Percentiles rank a stretch among this genome's conserved stretches.
Evolutionary conservation across 148 eudicot genomes (phyloP).

Genomic region (Chenopodium formosanum): DNA sequence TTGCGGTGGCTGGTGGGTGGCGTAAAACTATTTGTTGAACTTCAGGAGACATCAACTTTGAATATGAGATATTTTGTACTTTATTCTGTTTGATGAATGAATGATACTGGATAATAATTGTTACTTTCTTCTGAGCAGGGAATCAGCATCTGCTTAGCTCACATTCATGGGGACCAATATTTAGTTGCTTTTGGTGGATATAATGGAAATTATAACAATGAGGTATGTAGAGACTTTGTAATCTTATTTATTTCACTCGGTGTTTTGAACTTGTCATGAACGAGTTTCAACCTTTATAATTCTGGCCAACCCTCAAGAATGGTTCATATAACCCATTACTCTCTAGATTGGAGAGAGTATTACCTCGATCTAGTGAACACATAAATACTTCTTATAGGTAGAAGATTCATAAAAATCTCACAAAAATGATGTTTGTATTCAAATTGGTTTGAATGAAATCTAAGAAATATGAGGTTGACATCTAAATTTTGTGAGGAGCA

Average conservation of each 20-base stretch:
- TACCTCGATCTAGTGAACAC: background rate
- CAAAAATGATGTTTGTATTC: background rate
- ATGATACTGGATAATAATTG: background rate
- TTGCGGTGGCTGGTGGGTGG: background rate
- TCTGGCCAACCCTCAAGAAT: background rate
- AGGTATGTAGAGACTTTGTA: constrained; percentile 47
- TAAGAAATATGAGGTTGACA: background rate
- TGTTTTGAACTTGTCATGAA: constrained; percentile 1
- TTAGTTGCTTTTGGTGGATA: constrained; percentile 96
- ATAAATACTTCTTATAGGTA: background rate
- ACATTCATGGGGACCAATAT: constrained; percentile 53
- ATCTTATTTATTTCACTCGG: background rate
- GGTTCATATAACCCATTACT: background rate
- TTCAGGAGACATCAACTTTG: background rate
- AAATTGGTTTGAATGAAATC: too few species aligned
- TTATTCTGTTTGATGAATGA: background rate
- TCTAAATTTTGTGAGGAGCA: background rate
- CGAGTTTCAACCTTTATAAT: background rate
- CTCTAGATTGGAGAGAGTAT: background rate
- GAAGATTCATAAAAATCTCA: background rate
- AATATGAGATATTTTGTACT: background rate
- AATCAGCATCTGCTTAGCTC: constrained; percentile 61
- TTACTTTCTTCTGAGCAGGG: constrained; percentile 52
- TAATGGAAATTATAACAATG: constrained; percentile 88
- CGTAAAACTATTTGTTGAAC: background rate